Evolutionary conservation across 192 early-diverging fungal species (phyloP), one percentile per base, ranked within the genome.

Genomic region (Phycomyces blakesleeanus): DNA sequence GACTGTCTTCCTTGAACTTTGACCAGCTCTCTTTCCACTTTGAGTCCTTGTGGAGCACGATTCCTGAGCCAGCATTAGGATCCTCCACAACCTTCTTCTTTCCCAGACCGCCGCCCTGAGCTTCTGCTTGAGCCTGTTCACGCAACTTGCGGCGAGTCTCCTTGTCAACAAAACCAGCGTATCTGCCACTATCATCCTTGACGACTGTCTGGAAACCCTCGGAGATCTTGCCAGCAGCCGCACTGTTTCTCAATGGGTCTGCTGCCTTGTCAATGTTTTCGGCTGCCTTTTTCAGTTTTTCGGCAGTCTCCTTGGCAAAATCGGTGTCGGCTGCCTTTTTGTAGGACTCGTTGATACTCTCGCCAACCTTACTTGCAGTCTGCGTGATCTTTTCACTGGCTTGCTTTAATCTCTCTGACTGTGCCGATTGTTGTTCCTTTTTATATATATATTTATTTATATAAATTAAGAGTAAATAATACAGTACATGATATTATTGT

Each of bases 1-100:
- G 84, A 79, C 81, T 92, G 51, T 84, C 88, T 55, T 93, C 91
- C 78, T 93, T 93, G 76, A 97, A 95, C 55, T 88, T 89, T 26
- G 85, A 82, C 97, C 97, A 99, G 68, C 85, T 85, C 78, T 89
- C 89, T 72, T 92, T 92, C 85, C 89, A 88, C 61, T 82, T 85
- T 55, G 91, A 85, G 59, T 91, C 86, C 81, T 93, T 88, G 79
- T 96, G 92, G 44, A 95, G 61, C 14, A 94, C 88, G 44, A 95
- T 84, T 41, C 85, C 81, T 24, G 84, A 78, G 49, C 90, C 90
- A 42, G 90, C 90, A 55, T 82, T 63, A 18, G 75, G 76, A 58
- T 82, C 55, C 34, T 57, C 70, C n/a, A 51, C 14, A 7, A 82
- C 68, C 8, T 42, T 25, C 27, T 59, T 59, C 20, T 40, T 44